phyloP scores from a whole-genome alignment of 352 stramenopile species.

The Globisporangium okanoganense region DNA sequence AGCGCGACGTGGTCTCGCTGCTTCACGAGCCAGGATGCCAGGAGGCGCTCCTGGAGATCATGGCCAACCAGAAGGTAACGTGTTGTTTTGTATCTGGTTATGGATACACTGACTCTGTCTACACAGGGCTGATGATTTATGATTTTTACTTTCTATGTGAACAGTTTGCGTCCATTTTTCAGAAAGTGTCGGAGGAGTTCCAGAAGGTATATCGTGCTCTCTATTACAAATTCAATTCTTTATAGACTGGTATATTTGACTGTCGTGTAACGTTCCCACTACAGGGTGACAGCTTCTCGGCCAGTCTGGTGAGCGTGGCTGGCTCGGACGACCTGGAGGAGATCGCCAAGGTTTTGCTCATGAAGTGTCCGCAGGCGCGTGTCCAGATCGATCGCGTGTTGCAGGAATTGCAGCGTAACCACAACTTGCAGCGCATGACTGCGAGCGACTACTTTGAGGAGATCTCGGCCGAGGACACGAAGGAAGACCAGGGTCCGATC shows the following conservation, averaged over 20 bases:
- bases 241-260: not conserved
- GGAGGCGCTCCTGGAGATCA: conserved; percentile 69
- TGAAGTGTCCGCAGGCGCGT: conserved; percentile 68
- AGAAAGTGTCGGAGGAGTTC: conserved; percentile 61
- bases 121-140: not conserved
- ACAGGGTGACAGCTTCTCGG: conserved; percentile 41
- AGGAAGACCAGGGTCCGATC: conserved; percentile 59
- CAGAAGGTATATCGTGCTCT: conserved; percentile 22
- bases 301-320: conserved; percentile 48
- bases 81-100: not conserved
- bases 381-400: conserved; percentile 74
- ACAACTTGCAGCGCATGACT: conserved; percentile 68
- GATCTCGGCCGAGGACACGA: conserved; percentile 66
- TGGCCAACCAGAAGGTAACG: conserved; percentile 14
- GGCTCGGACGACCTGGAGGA: conserved; percentile 54
- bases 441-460: conserved; percentile 69
- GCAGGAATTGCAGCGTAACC: conserved; percentile 63
- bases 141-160: not conserved
- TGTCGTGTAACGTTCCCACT: not conserved
- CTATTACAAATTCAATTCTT: not conserved
- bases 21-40: conserved; percentile 74
- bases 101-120: not conserved
- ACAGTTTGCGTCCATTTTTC: conserved; percentile 56
- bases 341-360: conserved; percentile 68
- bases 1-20: conserved; percentile 68